phyloP scores from a whole-genome alignment of 257 asterid species.

The Ilex asprella region DNA sequence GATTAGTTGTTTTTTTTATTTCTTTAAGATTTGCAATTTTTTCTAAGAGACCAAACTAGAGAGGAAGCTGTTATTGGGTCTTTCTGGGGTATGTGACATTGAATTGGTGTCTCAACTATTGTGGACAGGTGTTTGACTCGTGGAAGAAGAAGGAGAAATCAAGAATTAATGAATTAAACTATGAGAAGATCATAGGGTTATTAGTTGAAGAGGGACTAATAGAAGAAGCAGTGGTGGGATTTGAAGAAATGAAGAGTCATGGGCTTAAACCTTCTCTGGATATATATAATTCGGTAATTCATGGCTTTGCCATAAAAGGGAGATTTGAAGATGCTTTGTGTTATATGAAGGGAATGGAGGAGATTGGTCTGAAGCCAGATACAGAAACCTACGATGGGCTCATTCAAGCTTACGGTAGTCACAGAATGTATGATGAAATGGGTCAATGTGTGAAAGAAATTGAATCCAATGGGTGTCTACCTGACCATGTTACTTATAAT shows the following conservation, averaged over 20 bases:
- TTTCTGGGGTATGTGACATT: background rate
- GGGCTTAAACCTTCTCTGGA: conserved; percentile 13
- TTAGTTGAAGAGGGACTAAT: conserved; percentile 18
- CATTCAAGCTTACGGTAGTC: conserved; percentile 24
- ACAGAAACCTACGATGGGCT: conserved; percentile 25
- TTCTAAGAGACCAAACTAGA: too few species aligned
- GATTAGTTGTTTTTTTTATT: too few species aligned
- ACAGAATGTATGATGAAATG: conserved; percentile 25
- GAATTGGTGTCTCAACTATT: background rate
- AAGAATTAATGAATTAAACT: conserved; percentile 15
- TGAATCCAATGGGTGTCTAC: conserved; percentile 20
- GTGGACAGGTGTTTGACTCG: conserved; percentile 20
- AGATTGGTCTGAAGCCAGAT: conserved; percentile 13
- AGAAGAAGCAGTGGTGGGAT: conserved; percentile 13
- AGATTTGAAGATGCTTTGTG: conserved; percentile 12
- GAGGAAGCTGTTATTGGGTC: too few species aligned
- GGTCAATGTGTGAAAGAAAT: conserved; percentile 20
- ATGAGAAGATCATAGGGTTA: conserved; percentile 18
- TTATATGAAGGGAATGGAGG: conserved; percentile 26
- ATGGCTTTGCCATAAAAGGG: conserved; percentile 16
- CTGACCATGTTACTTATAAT: conserved; percentile 25
- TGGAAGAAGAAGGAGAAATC: conserved; percentile 24
- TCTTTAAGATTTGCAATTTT: too few species aligned
- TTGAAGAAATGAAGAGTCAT: conserved; percentile 18
- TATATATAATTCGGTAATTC: conserved; percentile 12